Conservation (phyloP, 2,329 filamentous ascomycete genomes). For the Metarhizium album region DNA sequence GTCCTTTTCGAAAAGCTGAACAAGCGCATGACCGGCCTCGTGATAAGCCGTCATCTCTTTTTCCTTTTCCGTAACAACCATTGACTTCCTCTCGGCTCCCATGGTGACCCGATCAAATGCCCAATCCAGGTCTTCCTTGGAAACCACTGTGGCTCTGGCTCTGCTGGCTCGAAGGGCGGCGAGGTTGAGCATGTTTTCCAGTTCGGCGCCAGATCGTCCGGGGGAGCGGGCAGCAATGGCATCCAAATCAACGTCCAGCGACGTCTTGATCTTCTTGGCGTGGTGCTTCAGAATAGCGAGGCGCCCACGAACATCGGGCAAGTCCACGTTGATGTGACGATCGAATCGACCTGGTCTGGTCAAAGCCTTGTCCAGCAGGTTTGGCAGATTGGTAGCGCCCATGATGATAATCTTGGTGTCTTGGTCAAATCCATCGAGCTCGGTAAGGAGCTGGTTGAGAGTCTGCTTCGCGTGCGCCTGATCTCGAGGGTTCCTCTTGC, state of each 20-base stretch:
- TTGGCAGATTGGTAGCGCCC: constrained; percentile 90
- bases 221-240: constrained; percentile 78
- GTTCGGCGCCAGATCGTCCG: constrained; percentile 87
- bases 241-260: constrained; percentile 69
- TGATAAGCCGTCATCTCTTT: constrained; percentile 94
- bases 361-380: constrained; percentile 87
- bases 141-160: constrained; percentile 64
- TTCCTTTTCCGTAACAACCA: constrained; percentile 85
- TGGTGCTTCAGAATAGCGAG: constrained; percentile 91
- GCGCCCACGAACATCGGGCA: constrained; percentile 88
- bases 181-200: constrained; percentile 95
- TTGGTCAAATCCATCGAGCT: constrained; percentile 94
- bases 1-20: constrained; percentile 68
- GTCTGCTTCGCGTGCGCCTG: constrained; percentile 96
- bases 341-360: constrained; percentile 93
- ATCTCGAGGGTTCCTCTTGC: constrained; percentile 85
- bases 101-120: constrained; percentile 97
- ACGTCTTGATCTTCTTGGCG: constrained; percentile 78
- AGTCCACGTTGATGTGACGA: constrained; percentile 75
- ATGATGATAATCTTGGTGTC: constrained; percentile 92
- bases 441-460: constrained; percentile 90
- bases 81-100: constrained; percentile 84
- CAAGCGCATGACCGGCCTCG: constrained; percentile 89
- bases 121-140: constrained; percentile 81
- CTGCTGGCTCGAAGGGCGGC: constrained; percentile 92